Percentiles rank a stretch among this genome's conserved stretches.
Conservation (phyloP, 225 moss, liverwort and hornwort genomes). For the Thuidium tamariscinum region DNA sequence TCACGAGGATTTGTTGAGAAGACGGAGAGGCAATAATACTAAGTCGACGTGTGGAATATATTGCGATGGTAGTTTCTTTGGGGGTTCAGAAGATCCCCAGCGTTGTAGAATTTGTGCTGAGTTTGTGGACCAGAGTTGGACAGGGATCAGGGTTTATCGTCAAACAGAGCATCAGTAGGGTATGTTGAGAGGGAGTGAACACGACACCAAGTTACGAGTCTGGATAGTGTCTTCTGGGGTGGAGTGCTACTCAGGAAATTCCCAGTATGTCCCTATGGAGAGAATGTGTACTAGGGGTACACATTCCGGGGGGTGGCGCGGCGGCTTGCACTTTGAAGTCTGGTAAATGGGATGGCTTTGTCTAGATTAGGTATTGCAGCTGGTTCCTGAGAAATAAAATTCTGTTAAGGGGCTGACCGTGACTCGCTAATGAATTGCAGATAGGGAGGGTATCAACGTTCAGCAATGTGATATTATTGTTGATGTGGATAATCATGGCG, state of each 20-base stretch:
- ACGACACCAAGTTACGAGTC: not conserved
- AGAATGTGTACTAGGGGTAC: not conserved
- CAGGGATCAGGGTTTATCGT: not conserved
- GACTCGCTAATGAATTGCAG: slow-evolving; percentile 15
- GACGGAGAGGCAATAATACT: not conserved
- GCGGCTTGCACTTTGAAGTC: not conserved
- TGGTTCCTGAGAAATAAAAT: not conserved
- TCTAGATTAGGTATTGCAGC: not conserved
- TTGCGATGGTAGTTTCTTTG: not conserved
- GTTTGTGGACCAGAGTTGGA: not conserved
- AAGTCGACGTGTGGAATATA: not conserved
- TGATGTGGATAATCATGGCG: slow-evolving; percentile 77
- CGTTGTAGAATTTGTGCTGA: not conserved
- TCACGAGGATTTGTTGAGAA: not conserved
- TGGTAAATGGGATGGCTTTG: not conserved
- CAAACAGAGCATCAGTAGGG: not conserved
- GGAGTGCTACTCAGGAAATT: not conserved
- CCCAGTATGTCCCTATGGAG: not conserved
- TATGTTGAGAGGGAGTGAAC: not conserved
- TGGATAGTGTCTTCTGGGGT: not conserved
- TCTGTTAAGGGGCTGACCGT: not conserved
- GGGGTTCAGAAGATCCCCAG: not conserved
- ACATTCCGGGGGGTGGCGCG: not conserved
- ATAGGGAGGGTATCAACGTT: slow-evolving; percentile 69
- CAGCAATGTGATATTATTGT: slow-evolving; percentile 61